These are phyloP conservation scores for Pisolithus orientalis DNA, from an alignment of 768 basidiomycete genomes.

Conservation along the genomic window DNA sequence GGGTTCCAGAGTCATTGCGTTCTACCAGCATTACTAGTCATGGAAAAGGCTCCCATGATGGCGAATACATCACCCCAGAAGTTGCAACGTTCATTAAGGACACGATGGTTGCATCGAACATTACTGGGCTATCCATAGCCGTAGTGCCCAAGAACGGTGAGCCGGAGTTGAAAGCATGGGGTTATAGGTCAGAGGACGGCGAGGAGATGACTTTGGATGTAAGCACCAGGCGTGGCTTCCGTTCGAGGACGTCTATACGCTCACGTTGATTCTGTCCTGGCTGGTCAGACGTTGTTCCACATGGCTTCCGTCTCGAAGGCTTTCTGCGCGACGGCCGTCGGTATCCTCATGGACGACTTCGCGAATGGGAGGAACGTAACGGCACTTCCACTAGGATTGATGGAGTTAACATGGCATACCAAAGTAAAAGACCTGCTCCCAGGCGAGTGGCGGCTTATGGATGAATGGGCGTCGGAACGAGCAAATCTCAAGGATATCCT, in stretches of 20 bases:
- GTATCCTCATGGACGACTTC: conserved; percentile 39
- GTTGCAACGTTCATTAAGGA: conserved; percentile 14
- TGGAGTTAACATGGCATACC: conserved; percentile 31
- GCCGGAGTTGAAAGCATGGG: conserved; percentile 30
- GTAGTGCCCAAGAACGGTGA: conserved; percentile 20
- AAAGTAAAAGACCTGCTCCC: conserved; percentile 33
- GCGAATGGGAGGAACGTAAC: conserved; percentile 29
- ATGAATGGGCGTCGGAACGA: conserved; percentile 34
- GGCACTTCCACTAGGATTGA: conserved; percentile 25
- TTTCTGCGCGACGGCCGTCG: conserved; percentile 33
- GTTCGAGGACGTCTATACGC: not conserved
- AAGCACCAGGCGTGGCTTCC: conserved; percentile 2
- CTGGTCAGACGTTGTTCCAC: conserved; percentile 31
- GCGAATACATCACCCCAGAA: conserved; percentile 11
- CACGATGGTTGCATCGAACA: conserved; percentile 15
- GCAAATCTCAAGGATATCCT: conserved; percentile 33
- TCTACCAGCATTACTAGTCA: not conserved
- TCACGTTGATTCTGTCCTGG: not conserved
- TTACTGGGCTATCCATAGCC: conserved; percentile 27
- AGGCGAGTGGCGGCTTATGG: conserved; percentile 34
- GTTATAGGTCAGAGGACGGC: conserved; percentile 29
- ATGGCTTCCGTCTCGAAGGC: conserved; percentile 35
- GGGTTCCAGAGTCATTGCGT: too few species aligned
- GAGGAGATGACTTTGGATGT: conserved; percentile 29
- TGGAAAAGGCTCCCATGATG: not conserved